Evolutionary conservation across 2,329 filamentous ascomycete genomes (phyloP).

Genomic region (Daldinia sp.): DNA sequence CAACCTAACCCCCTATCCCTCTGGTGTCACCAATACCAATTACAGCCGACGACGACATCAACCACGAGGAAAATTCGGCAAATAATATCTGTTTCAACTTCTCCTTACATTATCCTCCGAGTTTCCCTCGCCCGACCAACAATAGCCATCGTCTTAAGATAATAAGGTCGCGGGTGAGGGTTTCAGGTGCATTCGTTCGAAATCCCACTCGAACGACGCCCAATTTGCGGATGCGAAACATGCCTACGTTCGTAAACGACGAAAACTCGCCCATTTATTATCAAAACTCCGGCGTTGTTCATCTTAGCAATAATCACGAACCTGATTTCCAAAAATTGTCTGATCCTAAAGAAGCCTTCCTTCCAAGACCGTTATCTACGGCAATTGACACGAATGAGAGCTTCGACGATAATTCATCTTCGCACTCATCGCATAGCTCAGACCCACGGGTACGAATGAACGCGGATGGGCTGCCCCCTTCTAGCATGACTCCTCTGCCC

Average conservation of each 20-base stretch:
- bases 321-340: slow-evolving; percentile 44
- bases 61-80: neutral
- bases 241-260: slow-evolving; percentile 65
- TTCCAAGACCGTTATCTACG: slow-evolving; percentile 48
- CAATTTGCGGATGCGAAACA: slow-evolving; percentile 43
- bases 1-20: slow-evolving; percentile 28
- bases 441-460: slow-evolving; percentile 55
- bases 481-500: slow-evolving; percentile 67
- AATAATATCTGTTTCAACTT: slow-evolving; percentile 16
- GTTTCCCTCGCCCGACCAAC: slow-evolving; percentile 27
- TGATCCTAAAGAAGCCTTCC: slow-evolving; percentile 41
- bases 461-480: slow-evolving; percentile 53
- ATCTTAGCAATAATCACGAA: slow-evolving; percentile 42
- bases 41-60: slow-evolving; percentile 20
- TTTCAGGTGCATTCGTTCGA: slow-evolving; percentile 26
- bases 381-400: slow-evolving; percentile 54
- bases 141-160: slow-evolving; percentile 8
- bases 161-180: slow-evolving; percentile 28
- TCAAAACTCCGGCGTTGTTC: slow-evolving; percentile 44
- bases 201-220: slow-evolving; percentile 17
- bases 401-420: slow-evolving; percentile 64
- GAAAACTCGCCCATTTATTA: slow-evolving; percentile 47
- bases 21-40: slow-evolving; percentile 25
- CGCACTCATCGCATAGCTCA: slow-evolving; percentile 61
- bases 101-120: slow-evolving; percentile 6